Conservation (phyloP, 2,329 filamentous ascomycete genomes). For the Gaeumannomyces sp. region DNA sequence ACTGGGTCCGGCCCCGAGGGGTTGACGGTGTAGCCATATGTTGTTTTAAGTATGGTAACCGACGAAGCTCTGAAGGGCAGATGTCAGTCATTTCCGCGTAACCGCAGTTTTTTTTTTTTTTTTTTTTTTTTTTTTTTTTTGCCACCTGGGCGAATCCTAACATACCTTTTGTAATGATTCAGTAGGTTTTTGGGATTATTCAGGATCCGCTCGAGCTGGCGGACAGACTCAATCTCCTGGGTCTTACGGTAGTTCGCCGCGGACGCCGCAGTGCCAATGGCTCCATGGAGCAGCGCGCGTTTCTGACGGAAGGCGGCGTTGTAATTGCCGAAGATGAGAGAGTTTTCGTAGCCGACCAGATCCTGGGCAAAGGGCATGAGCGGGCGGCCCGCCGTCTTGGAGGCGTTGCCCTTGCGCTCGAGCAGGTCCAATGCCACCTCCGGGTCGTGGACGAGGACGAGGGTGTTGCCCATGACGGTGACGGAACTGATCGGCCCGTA, state of each 20-base stretch:
- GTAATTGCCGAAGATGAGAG: neutral
- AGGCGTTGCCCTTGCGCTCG: neutral
- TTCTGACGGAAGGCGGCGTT: slow-evolving; percentile 1
- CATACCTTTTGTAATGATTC: neutral
- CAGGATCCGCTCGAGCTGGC: neutral
- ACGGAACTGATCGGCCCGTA: slow-evolving; percentile 34
- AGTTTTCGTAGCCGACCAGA: slow-evolving; percentile 6
- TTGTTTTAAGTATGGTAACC: slow-evolving; percentile 21
- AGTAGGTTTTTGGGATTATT: slow-evolving; percentile 13
- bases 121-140: neutral
- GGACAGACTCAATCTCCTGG: slow-evolving; percentile 17
- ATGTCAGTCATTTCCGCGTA: slow-evolving; percentile 20
- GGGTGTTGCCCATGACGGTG: slow-evolving; percentile 31
- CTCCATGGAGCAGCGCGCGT: slow-evolving; percentile 4
- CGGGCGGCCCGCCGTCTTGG: slow-evolving; percentile 8
- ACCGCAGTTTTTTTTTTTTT: no score
- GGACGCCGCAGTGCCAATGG: neutral
- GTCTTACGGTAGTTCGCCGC: slow-evolving; percentile 24
- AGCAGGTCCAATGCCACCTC: neutral
- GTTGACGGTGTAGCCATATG: slow-evolving; percentile 24
- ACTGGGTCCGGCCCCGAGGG: slow-evolving; percentile 19
- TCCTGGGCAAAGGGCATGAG: slow-evolving; percentile 11
- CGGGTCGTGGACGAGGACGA: slow-evolving; percentile 33
- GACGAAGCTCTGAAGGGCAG: slow-evolving; percentile 30
- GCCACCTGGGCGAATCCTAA: no score